Conservation (phyloP, 2,329 filamentous ascomycete species). For the Stromatinia cepivora region DNA sequence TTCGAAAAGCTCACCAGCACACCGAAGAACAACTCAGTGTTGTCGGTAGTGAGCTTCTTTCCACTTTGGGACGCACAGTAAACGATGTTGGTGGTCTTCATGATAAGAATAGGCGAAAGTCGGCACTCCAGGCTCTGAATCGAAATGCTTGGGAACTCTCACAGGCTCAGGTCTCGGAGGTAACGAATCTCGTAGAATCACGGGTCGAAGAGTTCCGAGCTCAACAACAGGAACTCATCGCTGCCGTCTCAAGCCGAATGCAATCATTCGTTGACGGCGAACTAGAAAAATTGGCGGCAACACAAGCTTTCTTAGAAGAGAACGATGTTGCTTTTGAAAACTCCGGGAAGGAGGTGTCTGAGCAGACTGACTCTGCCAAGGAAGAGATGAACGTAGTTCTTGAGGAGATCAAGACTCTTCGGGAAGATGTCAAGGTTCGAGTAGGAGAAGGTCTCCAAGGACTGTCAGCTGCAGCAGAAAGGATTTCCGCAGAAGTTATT, state of each 20-base stretch:
- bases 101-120: conserved; percentile 83
- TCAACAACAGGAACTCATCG: conserved; percentile 71
- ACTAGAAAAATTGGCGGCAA: conserved; percentile 66
- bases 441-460: conserved; percentile 83
- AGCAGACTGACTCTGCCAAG: conserved; percentile 67
- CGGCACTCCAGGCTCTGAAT: conserved; percentile 79
- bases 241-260: conserved; percentile 69
- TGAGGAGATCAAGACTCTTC: conserved; percentile 86
- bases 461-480: conserved; percentile 79
- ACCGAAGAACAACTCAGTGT: conserved; percentile 77
- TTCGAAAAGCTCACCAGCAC: conserved; percentile 80
- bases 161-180: conserved; percentile 71
- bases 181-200: conserved; percentile 74
- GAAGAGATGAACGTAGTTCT: conserved; percentile 89
- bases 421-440: conserved; percentile 82
- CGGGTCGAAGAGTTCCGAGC: conserved; percentile 71
- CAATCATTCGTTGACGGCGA: conserved; percentile 74
- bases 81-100: conserved; percentile 78
- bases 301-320: conserved; percentile 68
- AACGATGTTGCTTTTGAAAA: conserved; percentile 67
- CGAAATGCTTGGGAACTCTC: conserved; percentile 75
- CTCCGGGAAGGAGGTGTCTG: conserved; percentile 67
- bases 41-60: conserved; percentile 74
- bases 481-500: conserved; percentile 86
- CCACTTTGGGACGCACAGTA: conserved; percentile 75